A percentile compares a stretch with the other conserved stretches of the same genome.
phyloP scores from a whole-genome alignment of 2,329 filamentous ascomycete genomes.

The Dendryphion nanum region DNA sequence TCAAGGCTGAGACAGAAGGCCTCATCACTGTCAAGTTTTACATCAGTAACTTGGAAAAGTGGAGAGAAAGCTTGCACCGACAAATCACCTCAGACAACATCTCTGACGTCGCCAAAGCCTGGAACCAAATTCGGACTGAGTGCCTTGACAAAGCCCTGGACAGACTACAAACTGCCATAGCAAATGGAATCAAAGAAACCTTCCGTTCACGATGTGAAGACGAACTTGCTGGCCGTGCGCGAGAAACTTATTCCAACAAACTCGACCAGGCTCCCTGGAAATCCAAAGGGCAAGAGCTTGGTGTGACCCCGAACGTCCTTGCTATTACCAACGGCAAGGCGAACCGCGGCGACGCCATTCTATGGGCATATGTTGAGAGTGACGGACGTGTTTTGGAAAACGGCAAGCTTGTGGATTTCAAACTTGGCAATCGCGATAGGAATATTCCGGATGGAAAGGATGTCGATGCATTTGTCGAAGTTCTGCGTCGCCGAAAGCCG shows the following conservation, averaged over 20 bases:
- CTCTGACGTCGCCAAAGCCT: conserved; percentile 90
- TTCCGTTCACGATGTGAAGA: conserved; percentile 93
- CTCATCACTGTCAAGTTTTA: conserved; percentile 81
- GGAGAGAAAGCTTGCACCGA: conserved; percentile 72
- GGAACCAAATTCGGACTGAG: conserved; percentile 85
- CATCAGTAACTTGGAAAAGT: conserved; percentile 72
- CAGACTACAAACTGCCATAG: conserved; percentile 80
- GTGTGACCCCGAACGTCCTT: conserved; percentile 83
- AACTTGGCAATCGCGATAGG: conserved; percentile 65
- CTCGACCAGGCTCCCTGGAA: conserved; percentile 96
- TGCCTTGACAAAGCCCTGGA: conserved; percentile 77
- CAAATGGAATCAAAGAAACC: conserved; percentile 91
- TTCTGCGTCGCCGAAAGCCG: conserved; percentile 76
- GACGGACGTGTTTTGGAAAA: conserved; percentile 86
- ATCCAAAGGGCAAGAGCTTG: conserved; percentile 86
- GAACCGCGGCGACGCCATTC: conserved; percentile 74
- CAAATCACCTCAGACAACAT: conserved; percentile 94
- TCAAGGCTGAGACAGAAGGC: conserved; percentile 93
- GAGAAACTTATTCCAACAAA: conserved; percentile 83
- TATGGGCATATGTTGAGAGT: conserved; percentile 92
- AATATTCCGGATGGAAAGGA: conserved; percentile 63
- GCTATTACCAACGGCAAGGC: conserved; percentile 84
- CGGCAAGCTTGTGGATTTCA: conserved; percentile 80
- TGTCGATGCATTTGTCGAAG: conserved; percentile 70
- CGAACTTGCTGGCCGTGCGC: conserved; percentile 80